Evolutionary conservation across 2,329 filamentous ascomycete genomes (phyloP).

Genomic region (Neonectria coccinea): DNA sequence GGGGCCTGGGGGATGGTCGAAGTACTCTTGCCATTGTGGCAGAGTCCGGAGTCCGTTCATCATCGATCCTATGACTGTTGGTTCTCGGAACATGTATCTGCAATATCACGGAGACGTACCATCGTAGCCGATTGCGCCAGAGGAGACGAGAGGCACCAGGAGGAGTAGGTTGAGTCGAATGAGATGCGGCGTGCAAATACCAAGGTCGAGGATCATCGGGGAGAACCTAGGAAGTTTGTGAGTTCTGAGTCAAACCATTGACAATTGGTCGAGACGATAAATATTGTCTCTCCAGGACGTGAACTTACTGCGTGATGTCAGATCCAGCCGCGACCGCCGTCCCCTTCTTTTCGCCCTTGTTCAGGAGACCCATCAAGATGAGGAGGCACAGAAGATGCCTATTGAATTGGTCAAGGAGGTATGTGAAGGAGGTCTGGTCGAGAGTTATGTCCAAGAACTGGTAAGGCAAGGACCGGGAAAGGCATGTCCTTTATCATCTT

Average conservation of each 20-base stretch:
- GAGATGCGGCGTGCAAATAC: slow-evolving; percentile 57
- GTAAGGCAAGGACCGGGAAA: background rate
- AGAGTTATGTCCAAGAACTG: background rate
- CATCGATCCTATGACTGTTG: slow-evolving; percentile 48
- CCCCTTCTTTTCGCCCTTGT: slow-evolving; percentile 25
- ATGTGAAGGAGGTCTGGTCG: background rate
- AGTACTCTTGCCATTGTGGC: slow-evolving; percentile 55
- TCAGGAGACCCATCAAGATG: slow-evolving; percentile 1
- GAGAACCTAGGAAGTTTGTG: slow-evolving; percentile 46
- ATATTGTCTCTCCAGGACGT: background rate
- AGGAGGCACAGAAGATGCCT: background rate
- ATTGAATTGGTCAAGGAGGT: background rate
- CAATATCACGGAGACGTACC: slow-evolving; percentile 42
- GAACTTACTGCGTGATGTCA: slow-evolving; percentile 35
- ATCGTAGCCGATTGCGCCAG: slow-evolving; percentile 58
- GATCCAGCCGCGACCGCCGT: slow-evolving; percentile 28
- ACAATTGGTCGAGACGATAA: background rate
- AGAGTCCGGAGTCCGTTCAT: slow-evolving; percentile 60
- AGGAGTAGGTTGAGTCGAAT: slow-evolving; percentile 58
- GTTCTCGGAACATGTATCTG: fast-evolving
- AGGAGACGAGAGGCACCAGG: slow-evolving; percentile 56
- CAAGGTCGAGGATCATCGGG: slow-evolving; percentile 56
- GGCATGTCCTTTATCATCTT: background rate
- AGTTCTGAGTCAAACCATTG: background rate
- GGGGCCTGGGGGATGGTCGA: slow-evolving; percentile 52